phyloP scores from a whole-genome alignment of 2,329 filamentous ascomycete genomes.

The Arthrobotrys iridis region DNA sequence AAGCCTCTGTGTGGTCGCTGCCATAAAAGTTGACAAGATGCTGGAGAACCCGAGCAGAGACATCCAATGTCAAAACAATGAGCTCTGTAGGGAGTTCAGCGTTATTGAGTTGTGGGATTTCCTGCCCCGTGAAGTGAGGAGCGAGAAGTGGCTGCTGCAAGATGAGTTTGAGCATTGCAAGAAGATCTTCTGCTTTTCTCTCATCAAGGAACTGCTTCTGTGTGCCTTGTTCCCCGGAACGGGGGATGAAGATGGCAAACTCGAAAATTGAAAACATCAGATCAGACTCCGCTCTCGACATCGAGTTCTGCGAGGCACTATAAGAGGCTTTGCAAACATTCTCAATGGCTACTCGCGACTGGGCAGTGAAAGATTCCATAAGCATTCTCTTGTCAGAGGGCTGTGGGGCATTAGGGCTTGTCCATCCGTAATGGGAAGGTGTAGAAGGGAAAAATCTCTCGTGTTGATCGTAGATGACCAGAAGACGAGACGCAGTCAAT shows the following conservation, averaged over 20 bases:
- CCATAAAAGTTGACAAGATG: slow-evolving; percentile 46
- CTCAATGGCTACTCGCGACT: slow-evolving; percentile 46
- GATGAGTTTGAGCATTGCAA: slow-evolving; percentile 45
- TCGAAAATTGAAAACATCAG: slow-evolving; percentile 53
- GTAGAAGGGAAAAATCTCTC: slow-evolving; percentile 49
- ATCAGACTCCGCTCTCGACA: slow-evolving; percentile 52
- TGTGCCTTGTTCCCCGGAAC: slow-evolving; percentile 45
- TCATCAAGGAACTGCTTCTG: slow-evolving; percentile 50
- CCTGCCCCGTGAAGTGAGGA: slow-evolving; percentile 49
- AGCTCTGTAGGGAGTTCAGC: slow-evolving; percentile 49
- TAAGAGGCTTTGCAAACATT: slow-evolving; percentile 54
- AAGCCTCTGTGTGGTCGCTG: slow-evolving; percentile 27
- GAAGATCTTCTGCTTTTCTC: slow-evolving; percentile 42
- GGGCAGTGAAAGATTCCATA: slow-evolving; percentile 52
- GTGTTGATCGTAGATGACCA: slow-evolving; percentile 52
- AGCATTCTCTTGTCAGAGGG: slow-evolving; percentile 52
- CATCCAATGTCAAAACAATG: slow-evolving; percentile 51
- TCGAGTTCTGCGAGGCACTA: slow-evolving; percentile 49
- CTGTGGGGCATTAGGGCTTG: slow-evolving; percentile 44
- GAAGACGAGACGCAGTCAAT: slow-evolving; percentile 44
- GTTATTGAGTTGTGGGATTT: slow-evolving; percentile 48
- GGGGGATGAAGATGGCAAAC: slow-evolving; percentile 53
- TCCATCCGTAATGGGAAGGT: slow-evolving; percentile 52
- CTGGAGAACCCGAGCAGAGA: slow-evolving; percentile 46
- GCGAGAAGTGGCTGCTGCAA: slow-evolving; percentile 46